Conservation (phyloP, 2,329 filamentous ascomycete species). For the Monilinia vaccinii-corymbosi region DNA sequence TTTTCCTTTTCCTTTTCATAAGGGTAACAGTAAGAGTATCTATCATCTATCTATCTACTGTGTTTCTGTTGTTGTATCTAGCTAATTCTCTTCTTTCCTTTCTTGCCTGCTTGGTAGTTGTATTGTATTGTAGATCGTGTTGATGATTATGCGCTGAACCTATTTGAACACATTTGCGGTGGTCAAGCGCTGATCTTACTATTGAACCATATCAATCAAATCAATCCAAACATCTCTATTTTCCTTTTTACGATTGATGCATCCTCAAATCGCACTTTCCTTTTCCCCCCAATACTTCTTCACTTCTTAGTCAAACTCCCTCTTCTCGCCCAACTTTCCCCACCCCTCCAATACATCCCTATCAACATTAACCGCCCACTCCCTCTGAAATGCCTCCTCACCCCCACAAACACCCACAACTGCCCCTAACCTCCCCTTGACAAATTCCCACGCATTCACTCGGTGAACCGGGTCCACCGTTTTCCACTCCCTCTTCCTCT, state of each 20-base stretch:
- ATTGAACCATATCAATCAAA: neutral
- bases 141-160: no score
- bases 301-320: neutral
- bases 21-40: no score
- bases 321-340: slow-evolving; percentile 30
- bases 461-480: slow-evolving; percentile 58
- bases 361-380: slow-evolving; percentile 69
- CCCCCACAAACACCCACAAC: slow-evolving; percentile 54
- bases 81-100: no score
- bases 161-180: no score
- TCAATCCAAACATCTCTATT: neutral
- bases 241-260: neutral
- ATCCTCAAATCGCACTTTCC: neutral
- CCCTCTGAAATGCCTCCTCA: slow-evolving; percentile 53
- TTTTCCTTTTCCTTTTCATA: no score
- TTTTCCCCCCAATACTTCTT: neutral
- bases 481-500: slow-evolving; percentile 43
- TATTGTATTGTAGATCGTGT: no score
- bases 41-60: no score
- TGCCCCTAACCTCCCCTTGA: slow-evolving; percentile 50
- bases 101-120: no score
- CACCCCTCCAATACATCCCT: slow-evolving; percentile 62
- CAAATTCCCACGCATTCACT: slow-evolving; percentile 54
- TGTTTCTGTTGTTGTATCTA: no score
- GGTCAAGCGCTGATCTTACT: neutral